phyloP scores from a whole-genome alignment of 2,329 filamentous ascomycete genomes.

The Scytalidium lignicola region DNA sequence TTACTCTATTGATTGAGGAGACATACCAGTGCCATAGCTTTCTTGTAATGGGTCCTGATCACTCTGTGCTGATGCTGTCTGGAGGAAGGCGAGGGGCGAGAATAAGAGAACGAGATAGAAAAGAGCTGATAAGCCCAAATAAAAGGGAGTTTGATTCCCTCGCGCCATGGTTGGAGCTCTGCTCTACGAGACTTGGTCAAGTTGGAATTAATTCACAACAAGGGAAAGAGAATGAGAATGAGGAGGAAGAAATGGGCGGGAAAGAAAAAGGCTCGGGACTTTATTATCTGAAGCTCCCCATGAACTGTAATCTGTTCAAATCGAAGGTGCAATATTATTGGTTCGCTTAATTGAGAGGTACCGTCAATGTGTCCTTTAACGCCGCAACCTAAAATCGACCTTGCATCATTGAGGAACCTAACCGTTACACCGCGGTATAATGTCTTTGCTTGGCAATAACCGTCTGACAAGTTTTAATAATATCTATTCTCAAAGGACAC shows the following conservation, averaged over 20 bases:
- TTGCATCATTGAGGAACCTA: neutral
- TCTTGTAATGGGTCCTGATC: conserved; percentile 62
- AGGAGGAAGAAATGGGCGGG: conserved; percentile 7
- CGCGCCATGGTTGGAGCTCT: conserved; percentile 46
- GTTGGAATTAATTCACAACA: conserved; percentile 2
- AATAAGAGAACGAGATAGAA: conserved; percentile 91
- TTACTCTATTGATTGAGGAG: neutral
- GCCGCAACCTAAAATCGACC: conserved; percentile 6
- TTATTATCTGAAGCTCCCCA: conserved; percentile 13
- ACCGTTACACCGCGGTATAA: no score
- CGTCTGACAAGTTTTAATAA: neutral
- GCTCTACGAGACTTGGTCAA: conserved; percentile 9
- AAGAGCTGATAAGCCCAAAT: conserved; percentile 80
- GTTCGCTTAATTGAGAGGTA: conserved; percentile 11
- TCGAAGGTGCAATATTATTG: conserved; percentile 13
- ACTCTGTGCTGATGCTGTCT: conserved; percentile 64
- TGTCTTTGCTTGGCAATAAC: neutral
- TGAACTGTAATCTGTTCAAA: conserved; percentile 24
- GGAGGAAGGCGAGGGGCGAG: conserved; percentile 78
- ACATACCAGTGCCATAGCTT: conserved; percentile 67
- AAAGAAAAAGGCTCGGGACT: conserved; percentile 10
- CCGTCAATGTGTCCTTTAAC: conserved; percentile 8
- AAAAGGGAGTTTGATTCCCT: conserved; percentile 62
- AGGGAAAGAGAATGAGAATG: conserved; percentile 8
- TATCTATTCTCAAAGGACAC: neutral